Evolutionary conservation across 805 yeast genomes (phyloP).

Genomic region (Metschnikowia peoriensis): DNA sequence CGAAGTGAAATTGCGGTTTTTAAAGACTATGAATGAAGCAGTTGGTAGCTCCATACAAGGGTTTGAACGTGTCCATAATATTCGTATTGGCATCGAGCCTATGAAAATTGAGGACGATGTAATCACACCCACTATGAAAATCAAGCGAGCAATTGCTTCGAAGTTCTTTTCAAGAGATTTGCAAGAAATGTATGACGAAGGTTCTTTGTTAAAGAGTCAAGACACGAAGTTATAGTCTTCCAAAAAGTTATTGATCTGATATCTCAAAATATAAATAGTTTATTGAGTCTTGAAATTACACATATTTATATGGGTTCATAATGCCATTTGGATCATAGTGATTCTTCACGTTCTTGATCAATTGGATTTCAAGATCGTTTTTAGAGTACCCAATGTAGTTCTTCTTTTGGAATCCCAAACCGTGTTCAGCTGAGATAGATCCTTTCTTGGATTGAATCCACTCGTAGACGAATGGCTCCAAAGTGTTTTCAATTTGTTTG

Average conservation of each 20-base stretch:
- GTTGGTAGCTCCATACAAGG: constrained; percentile 47
- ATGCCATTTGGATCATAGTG: constrained; percentile 89
- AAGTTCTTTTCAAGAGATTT: constrained; percentile 21
- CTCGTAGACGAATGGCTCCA: constrained; percentile 95
- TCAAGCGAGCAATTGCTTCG: constrained; percentile 40
- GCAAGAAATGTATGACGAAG: constrained; percentile 22
- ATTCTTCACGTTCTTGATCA: constrained; percentile 78
- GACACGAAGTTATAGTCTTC: constrained; percentile 21
- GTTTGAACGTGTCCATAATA: constrained; percentile 61
- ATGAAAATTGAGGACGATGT: constrained; percentile 58
- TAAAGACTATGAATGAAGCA: constrained; percentile 37
- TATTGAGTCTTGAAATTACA: constrained; percentile 22
- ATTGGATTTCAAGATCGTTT: constrained; percentile 60
- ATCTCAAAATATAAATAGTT: neutral
- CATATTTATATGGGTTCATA: constrained; percentile 91
- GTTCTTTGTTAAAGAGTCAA: constrained; percentile 28
- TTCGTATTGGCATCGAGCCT: constrained; percentile 55
- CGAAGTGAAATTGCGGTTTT: constrained; percentile 30
- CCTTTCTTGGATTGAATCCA: constrained; percentile 75
- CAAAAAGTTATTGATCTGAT: too few relatives aligned
- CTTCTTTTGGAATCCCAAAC: constrained; percentile 94
- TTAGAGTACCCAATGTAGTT: constrained; percentile 86
- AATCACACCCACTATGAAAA: constrained; percentile 63
- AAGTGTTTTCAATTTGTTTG: constrained; percentile 70
- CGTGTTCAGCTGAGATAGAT: constrained; percentile 96